phyloP scores from a whole-genome alignment of 352 stramenopile species.

The Phytophthora constricta region DNA sequence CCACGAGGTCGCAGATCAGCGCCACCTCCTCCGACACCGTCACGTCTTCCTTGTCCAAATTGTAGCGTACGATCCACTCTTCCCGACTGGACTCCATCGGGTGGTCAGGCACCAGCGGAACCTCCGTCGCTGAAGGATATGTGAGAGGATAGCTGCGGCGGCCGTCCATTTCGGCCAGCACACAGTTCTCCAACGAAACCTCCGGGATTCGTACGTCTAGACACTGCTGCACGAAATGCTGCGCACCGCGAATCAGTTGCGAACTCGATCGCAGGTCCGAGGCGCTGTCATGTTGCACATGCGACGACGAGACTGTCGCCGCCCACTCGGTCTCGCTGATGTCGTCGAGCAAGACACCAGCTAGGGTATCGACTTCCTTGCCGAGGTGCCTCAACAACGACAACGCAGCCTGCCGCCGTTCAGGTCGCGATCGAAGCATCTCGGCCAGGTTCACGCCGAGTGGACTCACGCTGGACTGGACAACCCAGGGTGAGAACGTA shows the following conservation, averaged over 20 bases:
- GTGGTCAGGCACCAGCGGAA: slow-evolving; percentile 26
- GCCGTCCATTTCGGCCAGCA: slow-evolving; percentile 52
- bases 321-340: slow-evolving; percentile 48
- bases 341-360: slow-evolving; percentile 26
- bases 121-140: slow-evolving; percentile 41
- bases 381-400: slow-evolving; percentile 42
- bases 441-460: slow-evolving; percentile 52
- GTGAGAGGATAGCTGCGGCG: slow-evolving; percentile 43
- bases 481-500: slow-evolving; percentile 39
- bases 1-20: slow-evolving; percentile 57
- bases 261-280: slow-evolving; percentile 16
- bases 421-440: slow-evolving; percentile 34
- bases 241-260: slow-evolving; percentile 22
- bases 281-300: not conserved
- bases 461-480: slow-evolving; percentile 45
- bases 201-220: slow-evolving; percentile 53
- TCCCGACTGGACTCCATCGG: slow-evolving; percentile 37
- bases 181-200: slow-evolving; percentile 40
- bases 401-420: slow-evolving; percentile 36
- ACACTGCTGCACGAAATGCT: slow-evolving; percentile 61
- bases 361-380: slow-evolving; percentile 22
- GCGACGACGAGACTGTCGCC: slow-evolving; percentile 25
- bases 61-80: slow-evolving; percentile 39
- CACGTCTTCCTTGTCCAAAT: slow-evolving; percentile 26
- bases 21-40: slow-evolving; percentile 39